These are phyloP conservation scores for Fusarium torreyae DNA, from an alignment of 2,329 filamentous ascomycete species.

Conservation along the genomic window DNA sequence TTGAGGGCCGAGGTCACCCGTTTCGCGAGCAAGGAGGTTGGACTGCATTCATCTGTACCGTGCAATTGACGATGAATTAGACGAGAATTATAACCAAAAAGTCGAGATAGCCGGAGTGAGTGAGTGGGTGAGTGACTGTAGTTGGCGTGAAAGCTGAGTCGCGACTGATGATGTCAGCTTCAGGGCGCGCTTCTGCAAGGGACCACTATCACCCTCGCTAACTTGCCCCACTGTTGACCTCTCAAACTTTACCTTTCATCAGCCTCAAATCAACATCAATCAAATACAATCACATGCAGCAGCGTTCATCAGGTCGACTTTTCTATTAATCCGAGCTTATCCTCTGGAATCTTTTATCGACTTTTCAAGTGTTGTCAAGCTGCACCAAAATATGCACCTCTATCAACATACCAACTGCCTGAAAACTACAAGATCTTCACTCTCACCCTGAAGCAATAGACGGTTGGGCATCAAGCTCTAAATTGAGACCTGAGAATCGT, in stretches of 20 bases:
- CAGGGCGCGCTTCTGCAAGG: constrained; percentile 12
- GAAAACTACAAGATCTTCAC: constrained; percentile 14
- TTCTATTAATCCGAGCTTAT: not conserved
- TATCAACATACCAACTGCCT: constrained; percentile 12
- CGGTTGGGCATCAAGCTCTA: not conserved
- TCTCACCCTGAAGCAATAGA: constrained; percentile 23
- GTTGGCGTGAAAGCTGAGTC: constrained; percentile 7
- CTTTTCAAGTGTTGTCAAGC: no score
- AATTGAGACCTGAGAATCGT: not conserved
- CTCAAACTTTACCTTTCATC: constrained; percentile 37
- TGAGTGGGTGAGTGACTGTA: not conserved
- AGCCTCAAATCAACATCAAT: constrained; percentile 12
- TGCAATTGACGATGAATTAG: not conserved
- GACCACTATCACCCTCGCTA: constrained; percentile 36
- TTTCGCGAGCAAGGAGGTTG: constrained; percentile 81
- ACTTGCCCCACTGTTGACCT: constrained; percentile 40
- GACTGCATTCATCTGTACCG: constrained; percentile 74
- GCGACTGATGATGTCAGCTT: constrained; percentile 46
- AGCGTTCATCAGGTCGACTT: not conserved
- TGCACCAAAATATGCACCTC: constrained; percentile 23
- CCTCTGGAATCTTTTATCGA: not conserved
- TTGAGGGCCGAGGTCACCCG: constrained; percentile 75
- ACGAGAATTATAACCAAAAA: not conserved
- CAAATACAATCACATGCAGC: not conserved
- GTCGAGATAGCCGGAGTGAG: not conserved